phyloP scores from a whole-genome alignment of 192 early-diverging fungal species.

The Backusella macrospora region DNA sequence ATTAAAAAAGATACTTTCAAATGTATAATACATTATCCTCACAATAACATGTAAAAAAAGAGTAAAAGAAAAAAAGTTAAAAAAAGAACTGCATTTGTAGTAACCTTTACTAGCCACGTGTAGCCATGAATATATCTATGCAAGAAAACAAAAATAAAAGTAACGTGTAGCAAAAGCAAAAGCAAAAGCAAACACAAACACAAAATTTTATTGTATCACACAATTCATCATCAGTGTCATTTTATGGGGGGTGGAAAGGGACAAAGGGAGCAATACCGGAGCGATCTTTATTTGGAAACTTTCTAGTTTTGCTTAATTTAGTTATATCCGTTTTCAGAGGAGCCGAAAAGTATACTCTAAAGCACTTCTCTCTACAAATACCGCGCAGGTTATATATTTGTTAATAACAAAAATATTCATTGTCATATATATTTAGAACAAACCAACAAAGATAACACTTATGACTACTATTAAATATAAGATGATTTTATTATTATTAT shows the following conservation, averaged over 20 bases:
- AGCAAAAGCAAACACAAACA: background rate
- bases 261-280: background rate
- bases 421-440: too few relatives aligned
- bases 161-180: too few relatives aligned
- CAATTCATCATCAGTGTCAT: background rate
- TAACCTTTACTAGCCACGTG: slow-evolving; percentile 9
- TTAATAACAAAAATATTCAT: background rate
- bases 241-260: background rate
- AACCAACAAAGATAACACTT: too few relatives aligned
- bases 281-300: background rate
- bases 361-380: background rate
- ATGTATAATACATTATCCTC: background rate
- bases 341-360: slow-evolving; percentile 1
- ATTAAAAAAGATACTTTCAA: background rate
- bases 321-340: background rate
- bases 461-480: background rate
- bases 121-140: background rate
- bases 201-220: background rate
- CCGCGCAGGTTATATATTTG: slow-evolving; percentile 4
- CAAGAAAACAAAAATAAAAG: background rate
- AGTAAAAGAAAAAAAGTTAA: slow-evolving; percentile 7
- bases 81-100: slow-evolving; percentile 1
- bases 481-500: background rate
- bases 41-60: background rate
- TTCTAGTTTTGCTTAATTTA: background rate